Evolutionary conservation across 78 protist species (phyloP).

Genomic region (Guillardia theta): DNA sequence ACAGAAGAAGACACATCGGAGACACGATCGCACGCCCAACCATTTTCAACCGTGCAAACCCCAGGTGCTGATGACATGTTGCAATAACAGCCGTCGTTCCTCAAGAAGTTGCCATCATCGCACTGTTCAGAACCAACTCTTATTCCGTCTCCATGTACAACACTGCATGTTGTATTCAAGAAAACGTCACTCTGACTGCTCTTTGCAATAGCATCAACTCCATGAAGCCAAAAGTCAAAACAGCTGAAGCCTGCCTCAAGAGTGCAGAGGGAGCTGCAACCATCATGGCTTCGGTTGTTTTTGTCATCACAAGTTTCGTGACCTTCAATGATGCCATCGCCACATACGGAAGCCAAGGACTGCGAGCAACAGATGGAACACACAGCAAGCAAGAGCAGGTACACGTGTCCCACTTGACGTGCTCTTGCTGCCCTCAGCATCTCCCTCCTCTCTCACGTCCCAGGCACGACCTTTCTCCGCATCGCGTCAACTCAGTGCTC

Average conservation of each 20-base stretch:
- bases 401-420: no score
- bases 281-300: background rate
- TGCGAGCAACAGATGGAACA: no score
- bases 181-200: background rate
- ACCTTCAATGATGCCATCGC: background rate
- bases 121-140: background rate
- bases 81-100: slow-evolving; percentile 6
- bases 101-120: background rate
- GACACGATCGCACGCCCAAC: no score
- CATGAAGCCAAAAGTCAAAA: background rate
- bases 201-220: background rate
- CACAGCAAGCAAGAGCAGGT: no score
- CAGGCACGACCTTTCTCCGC: no score
- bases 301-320: background rate
- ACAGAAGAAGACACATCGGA: background rate
- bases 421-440: no score
- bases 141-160: background rate
- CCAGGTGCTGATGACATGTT: no score
- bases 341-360: no score
- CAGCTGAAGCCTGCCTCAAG: background rate
- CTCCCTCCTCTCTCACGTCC: no score
- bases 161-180: background rate
- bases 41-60: no score
- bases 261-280: background rate
- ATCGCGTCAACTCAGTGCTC: no score